Conservation (phyloP, 208 protist species). For the Cochliopodium minus region DNA sequence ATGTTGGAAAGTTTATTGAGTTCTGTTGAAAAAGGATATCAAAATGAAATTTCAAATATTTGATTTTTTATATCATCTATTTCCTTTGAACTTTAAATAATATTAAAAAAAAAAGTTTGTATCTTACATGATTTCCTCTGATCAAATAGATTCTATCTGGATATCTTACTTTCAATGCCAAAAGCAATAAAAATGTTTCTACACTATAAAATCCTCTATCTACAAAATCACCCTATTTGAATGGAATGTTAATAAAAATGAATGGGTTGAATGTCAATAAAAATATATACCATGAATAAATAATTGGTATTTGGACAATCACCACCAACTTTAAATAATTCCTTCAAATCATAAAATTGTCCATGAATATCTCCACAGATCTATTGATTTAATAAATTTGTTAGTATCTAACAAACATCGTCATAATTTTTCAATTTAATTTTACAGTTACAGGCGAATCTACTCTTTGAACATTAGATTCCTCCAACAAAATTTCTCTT, state of each 20-base stretch:
- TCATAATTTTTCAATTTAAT: too few species aligned
- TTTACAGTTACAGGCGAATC: constrained; percentile 69
- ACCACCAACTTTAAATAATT: constrained; percentile 88
- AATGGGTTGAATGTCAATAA: too few species aligned
- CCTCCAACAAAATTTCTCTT: constrained; percentile 68
- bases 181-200: constrained; percentile 69
- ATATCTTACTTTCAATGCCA: constrained; percentile 83
- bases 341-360: constrained; percentile 90
- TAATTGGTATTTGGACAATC: constrained; percentile 88
- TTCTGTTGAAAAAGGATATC: constrained; percentile 2
- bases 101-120: constrained; percentile 79
- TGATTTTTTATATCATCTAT: neutral
- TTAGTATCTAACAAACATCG: too few species aligned
- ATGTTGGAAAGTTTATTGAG: too few species aligned
- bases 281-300: constrained; percentile 70
- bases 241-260: too few species aligned
- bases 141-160: constrained; percentile 80
- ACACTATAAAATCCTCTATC: constrained; percentile 80
- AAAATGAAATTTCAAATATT: neutral
- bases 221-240: constrained; percentile 85
- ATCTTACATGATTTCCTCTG: constrained; percentile 91
- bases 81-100: neutral
- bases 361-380: constrained; percentile 84
- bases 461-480: constrained; percentile 68
- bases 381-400: too few species aligned